phyloP scores from a whole-genome alignment of 805 yeast genomes.

The Kregervanrija fluxuum region DNA sequence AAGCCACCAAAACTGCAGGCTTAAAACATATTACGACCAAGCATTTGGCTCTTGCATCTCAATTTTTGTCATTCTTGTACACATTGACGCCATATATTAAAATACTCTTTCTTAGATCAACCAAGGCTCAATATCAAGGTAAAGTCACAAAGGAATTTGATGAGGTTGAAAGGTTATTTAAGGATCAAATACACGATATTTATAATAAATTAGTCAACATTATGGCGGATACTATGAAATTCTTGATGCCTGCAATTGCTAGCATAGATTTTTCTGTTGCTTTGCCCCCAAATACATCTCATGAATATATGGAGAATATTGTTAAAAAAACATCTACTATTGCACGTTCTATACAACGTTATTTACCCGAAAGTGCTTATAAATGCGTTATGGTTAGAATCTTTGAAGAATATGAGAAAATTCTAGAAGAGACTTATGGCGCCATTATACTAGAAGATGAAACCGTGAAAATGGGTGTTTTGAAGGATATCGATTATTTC shows the following conservation, averaged over 20 bases:
- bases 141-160: conserved; percentile 29
- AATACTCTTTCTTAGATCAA: conserved; percentile 22
- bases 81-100: conserved; percentile 30
- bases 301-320: conserved; percentile 56
- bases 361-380: conserved; percentile 45
- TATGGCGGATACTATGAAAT: conserved; percentile 56
- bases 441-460: conserved; percentile 40
- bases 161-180: conserved; percentile 34
- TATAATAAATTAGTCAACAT: conserved; percentile 58
- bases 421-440: conserved; percentile 45
- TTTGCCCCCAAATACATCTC: conserved; percentile 31
- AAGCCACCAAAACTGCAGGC: conserved; percentile 70
- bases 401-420: conserved; percentile 51
- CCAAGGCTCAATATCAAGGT: conserved; percentile 4
- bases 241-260: conserved; percentile 42
- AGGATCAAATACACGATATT: conserved; percentile 58
- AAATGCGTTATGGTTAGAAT: conserved; percentile 39
- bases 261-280: conserved; percentile 46
- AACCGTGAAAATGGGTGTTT: conserved; percentile 6
- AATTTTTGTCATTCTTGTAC: conserved; percentile 47
- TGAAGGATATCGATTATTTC: conserved; percentile 58
- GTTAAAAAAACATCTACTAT: conserved; percentile 64
- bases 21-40: conserved; percentile 67
- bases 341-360: conserved; percentile 49
- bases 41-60: conserved; percentile 62